Evolutionary conservation across 768 basidiomycete species (phyloP).

Genomic region (Leccinum subgranulosum): DNA sequence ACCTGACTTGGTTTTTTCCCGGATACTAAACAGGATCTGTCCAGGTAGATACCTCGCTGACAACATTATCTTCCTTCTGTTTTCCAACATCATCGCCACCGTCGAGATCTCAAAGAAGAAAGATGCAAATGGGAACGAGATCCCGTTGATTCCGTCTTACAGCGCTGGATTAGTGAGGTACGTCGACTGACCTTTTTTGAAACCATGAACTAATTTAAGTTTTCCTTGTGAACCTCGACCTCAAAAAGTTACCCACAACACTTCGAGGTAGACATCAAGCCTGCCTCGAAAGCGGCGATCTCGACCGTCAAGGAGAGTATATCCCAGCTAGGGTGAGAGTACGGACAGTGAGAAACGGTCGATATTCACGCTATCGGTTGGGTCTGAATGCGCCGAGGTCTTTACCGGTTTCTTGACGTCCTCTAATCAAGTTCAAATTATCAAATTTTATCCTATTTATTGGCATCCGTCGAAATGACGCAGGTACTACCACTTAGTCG

Average conservation of each 20-base stretch:
- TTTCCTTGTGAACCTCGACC: neutral
- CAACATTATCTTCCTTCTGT: slow-evolving; percentile 8
- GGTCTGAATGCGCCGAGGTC: neutral
- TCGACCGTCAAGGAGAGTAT: slow-evolving; percentile 5
- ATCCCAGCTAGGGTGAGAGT: neutral
- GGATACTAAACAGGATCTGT: slow-evolving; percentile 4
- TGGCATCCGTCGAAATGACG: neutral
- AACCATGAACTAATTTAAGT: neutral
- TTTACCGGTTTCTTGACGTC: neutral
- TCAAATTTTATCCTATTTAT: neutral
- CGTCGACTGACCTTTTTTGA: neutral
- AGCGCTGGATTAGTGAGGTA: slow-evolving; percentile 11
- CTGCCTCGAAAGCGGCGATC: slow-evolving; percentile 9
- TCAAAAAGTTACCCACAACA: slow-evolving; percentile 6
- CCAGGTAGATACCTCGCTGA: slow-evolving; percentile 12
- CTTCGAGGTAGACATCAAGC: slow-evolving; percentile 12
- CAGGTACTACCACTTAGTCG: too few species aligned
- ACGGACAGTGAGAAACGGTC: neutral
- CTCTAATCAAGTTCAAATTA: too few species aligned
- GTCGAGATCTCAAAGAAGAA: slow-evolving; percentile 8
- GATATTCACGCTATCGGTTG: neutral
- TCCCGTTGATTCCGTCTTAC: slow-evolving; percentile 1
- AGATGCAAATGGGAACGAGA: slow-evolving; percentile 6
- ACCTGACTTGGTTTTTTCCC: neutral
- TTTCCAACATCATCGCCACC: slow-evolving; percentile 7